Base-by-base conservation (phyloP, 306 rosid genomes). In the Castanospermum australe region DNA sequence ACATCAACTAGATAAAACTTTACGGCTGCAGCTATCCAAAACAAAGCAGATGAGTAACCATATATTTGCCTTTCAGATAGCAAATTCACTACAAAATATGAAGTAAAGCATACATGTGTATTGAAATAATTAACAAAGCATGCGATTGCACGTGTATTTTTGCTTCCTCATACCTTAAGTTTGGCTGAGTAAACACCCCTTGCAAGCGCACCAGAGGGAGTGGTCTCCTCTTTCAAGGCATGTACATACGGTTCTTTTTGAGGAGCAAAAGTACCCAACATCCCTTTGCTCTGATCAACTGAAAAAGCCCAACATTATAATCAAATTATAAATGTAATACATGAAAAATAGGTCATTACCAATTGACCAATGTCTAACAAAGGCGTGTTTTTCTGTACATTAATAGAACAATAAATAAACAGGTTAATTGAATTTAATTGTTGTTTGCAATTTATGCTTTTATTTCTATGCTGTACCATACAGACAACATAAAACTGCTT, bases 191-290 rank as follows among this genome's bases (percentile, higher is more conserved):
- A 95, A 44, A 83, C 52, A n/a, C 98, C 99, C 82, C 99, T 91
- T 48, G 96, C 97, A 75, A 95, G 90, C 13, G 87, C 81, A 45
- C 99, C 97, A 5, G 92, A 88, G 14, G 99, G 99, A 82, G 99
- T 88, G 25, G 87, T 90, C 67, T 95, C 99, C 86, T 95, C 99
- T 18, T 95, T 92, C 88, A 95, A 87, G 39, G 88, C 82, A 67
- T 88, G 79, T 38, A 79, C 90, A 70, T 91, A 91, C 2, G 92
- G 92, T 17, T 91, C 98, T 71, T 71, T 86, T 5, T 86, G 90
- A 57, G 99, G 99, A 66, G 98, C 98, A 81, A 95, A 95, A 38
- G 99, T 91, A 50, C 99, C 98, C 86, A 95, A 64, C 99, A 95
- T 95, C 81, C 98, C 98, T 79, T 86, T 79, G 82, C 88, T 91